phyloP scores from a whole-genome alignment of 345 rosid genomes.

The Viola odorata region DNA sequence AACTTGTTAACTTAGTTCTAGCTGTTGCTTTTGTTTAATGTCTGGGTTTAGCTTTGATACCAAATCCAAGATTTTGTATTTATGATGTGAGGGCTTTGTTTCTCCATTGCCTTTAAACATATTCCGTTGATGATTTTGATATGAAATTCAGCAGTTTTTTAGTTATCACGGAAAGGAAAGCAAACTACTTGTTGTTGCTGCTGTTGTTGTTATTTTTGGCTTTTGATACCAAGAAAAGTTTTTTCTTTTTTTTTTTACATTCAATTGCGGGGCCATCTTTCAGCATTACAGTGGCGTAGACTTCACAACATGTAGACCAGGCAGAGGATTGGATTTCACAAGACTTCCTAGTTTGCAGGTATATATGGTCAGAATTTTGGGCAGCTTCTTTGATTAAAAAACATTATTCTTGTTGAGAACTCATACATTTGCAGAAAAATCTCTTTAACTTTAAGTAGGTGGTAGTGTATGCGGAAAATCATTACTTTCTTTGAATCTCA shows the following conservation, averaged over 20 bases:
- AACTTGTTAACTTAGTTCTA: neutral
- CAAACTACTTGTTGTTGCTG: neutral
- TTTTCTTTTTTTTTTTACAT: neutral
- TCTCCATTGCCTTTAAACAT: no score
- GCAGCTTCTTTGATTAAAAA: conserved; percentile 9
- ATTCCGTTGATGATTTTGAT: no score
- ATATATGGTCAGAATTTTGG: conserved; percentile 14
- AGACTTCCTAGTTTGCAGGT: conserved; percentile 25
- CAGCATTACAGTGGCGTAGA: conserved; percentile 13
- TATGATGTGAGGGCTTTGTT: no score
- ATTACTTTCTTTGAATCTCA: no score
- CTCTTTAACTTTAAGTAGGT: no score
- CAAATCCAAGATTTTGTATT: no score
- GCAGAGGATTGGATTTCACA: conserved; percentile 9
- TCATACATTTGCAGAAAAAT: no score
- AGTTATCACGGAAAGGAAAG: no score
- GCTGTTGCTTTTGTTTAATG: neutral
- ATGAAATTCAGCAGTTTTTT: no score
- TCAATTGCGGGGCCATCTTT: conserved; percentile 20
- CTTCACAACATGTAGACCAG: conserved; percentile 11
- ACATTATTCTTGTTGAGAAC: neutral
- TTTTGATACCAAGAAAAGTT: neutral
- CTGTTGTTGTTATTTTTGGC: no score
- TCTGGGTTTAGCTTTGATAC: no score
- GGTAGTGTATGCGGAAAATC: no score